phyloP scores from a whole-genome alignment of 768 basidiomycete genomes.

The Calocybe gangraenosa region DNA sequence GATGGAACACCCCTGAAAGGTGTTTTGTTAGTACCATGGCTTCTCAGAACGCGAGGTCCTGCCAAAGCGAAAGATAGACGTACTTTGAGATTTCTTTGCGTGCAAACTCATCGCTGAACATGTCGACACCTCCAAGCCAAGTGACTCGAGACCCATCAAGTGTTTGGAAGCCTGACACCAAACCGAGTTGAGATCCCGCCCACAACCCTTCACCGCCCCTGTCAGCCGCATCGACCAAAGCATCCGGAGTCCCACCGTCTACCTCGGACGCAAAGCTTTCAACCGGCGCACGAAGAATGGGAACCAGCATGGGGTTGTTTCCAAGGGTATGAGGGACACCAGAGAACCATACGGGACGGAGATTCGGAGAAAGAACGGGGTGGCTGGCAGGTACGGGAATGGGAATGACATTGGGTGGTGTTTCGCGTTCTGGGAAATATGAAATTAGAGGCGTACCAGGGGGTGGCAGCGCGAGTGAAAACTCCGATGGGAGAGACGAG shows the following conservation, averaged over 20 bases:
- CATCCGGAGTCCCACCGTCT: slow-evolving; percentile 57
- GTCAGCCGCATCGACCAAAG: slow-evolving; percentile 65
- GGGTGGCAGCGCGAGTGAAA: slow-evolving; percentile 84
- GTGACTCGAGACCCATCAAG: slow-evolving; percentile 69
- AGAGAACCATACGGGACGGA: slow-evolving; percentile 70
- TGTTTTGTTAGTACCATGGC: no score
- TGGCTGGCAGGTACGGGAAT: slow-evolving; percentile 34
- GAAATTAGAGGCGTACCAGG: slow-evolving; percentile 82
- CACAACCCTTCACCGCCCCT: slow-evolving; percentile 77
- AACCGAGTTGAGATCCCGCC: slow-evolving; percentile 71
- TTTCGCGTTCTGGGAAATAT: slow-evolving; percentile 75
- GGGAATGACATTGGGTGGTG: slow-evolving; percentile 61
- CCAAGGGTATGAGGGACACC: slow-evolving; percentile 63
- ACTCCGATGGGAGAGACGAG: slow-evolving; percentile 81
- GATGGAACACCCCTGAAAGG: slow-evolving; percentile 49
- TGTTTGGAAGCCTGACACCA: slow-evolving; percentile 91
- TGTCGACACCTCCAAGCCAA: slow-evolving; percentile 76
- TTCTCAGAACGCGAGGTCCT: no score
- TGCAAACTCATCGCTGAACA: slow-evolving; percentile 76
- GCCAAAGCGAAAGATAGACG: no score
- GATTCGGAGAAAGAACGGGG: slow-evolving; percentile 43
- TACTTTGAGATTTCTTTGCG: slow-evolving; percentile 58
- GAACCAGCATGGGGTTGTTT: slow-evolving; percentile 75
- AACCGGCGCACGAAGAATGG: slow-evolving; percentile 73
- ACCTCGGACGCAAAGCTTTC: slow-evolving; percentile 77